phyloP scores from a whole-genome alignment of 176 grass and related monocot genomes.

The Rhynchospora tenuis region DNA sequence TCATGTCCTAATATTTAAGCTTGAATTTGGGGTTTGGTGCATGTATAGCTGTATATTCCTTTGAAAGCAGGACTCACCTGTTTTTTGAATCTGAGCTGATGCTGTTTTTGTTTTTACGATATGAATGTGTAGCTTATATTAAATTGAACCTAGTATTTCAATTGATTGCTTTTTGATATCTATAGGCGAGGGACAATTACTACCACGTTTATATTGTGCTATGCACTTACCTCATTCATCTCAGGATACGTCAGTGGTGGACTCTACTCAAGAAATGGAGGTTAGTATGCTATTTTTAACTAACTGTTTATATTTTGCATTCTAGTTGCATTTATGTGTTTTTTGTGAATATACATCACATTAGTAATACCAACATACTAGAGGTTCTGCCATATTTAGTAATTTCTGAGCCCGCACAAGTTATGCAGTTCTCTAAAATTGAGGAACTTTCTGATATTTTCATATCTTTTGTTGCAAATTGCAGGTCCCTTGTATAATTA shows the following conservation, averaged over 20 bases:
- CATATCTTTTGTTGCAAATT: background rate
- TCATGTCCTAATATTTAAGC: background rate
- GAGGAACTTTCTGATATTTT: background rate
- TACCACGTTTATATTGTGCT: constrained; percentile 98
- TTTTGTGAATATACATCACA: background rate
- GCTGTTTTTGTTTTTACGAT: background rate
- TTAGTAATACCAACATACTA: background rate
- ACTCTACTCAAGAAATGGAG: constrained; percentile 93
- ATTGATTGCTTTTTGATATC: background rate
- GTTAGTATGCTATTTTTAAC: constrained; percentile 36
- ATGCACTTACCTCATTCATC: constrained; percentile 97
- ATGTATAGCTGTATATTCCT: background rate
- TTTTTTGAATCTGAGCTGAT: background rate
- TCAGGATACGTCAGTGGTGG: constrained; percentile 99
- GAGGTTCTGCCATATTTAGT: constrained; percentile 10
- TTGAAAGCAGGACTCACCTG: background rate
- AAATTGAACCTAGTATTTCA: background rate
- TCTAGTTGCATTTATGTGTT: background rate
- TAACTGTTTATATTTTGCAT: background rate
- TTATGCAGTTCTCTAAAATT: background rate
- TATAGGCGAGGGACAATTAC: constrained; percentile 86
- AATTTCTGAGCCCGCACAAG: background rate
- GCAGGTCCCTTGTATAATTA: background rate
- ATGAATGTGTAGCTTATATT: background rate
- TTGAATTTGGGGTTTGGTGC: background rate